These are phyloP conservation scores for Nemania abortiva DNA, from an alignment of 2,329 filamentous ascomycete species.

Conservation along the genomic window DNA sequence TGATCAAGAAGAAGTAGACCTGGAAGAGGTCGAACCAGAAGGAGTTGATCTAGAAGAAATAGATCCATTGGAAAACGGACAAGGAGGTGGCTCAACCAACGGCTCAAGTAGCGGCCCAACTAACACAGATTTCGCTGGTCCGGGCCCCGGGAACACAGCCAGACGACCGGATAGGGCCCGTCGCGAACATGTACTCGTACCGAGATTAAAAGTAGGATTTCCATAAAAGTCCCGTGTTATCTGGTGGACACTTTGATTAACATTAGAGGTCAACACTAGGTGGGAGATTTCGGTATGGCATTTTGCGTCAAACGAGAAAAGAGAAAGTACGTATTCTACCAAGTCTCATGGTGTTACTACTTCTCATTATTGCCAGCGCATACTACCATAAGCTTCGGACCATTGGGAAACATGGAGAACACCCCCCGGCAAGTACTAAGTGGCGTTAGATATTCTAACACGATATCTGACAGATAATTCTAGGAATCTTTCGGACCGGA, in stretches of 20 bases:
- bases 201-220: constrained; percentile 37
- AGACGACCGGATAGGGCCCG: constrained; percentile 15
- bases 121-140: too few relatives aligned
- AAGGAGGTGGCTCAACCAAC: neutral
- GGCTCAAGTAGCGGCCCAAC: too few relatives aligned
- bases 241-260: neutral
- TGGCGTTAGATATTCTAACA: neutral
- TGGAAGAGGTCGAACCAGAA: constrained; percentile 12
- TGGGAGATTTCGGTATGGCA: constrained; percentile 45
- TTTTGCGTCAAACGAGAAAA: constrained; percentile 37
- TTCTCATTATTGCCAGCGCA: constrained; percentile 28
- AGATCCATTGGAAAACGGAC: constrained; percentile 10
- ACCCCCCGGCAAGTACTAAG: constrained; percentile 40
- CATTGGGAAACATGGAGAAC: constrained; percentile 26
- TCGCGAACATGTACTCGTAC: constrained; percentile 37
- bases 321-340: constrained; percentile 40
- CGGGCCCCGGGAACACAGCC: neutral
- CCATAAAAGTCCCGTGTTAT: neutral
- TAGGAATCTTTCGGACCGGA: constrained; percentile 39
- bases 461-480: neutral
- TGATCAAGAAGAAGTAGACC: neutral
- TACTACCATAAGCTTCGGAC: constrained; percentile 35
- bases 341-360: neutral
- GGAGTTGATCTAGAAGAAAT: neutral
- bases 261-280: constrained; percentile 17